phyloP scores from a whole-genome alignment of 2,329 filamentous ascomycete genomes.

The Amphichorda felina region DNA sequence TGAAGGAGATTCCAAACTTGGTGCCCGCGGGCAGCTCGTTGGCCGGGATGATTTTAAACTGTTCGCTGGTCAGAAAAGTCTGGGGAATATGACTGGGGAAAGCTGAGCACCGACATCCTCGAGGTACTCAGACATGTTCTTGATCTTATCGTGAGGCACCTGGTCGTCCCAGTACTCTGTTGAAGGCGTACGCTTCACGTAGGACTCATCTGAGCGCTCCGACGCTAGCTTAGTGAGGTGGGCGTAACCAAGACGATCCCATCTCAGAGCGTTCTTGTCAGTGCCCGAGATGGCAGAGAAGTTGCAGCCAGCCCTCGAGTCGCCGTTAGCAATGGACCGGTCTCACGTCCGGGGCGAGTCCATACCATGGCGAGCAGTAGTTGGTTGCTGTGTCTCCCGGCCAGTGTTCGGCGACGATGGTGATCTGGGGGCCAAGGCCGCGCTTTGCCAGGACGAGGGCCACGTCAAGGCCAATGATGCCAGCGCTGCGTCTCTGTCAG shows the following conservation, averaged over 20 bases:
- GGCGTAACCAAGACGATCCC: conserved; percentile 26
- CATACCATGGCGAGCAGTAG: conserved; percentile 29
- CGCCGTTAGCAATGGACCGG: neutral
- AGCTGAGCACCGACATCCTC: conserved; percentile 16
- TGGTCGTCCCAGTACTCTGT: conserved; percentile 28
- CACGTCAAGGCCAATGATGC: conserved; percentile 26
- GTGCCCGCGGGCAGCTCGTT: conserved; percentile 13
- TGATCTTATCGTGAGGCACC: conserved; percentile 25
- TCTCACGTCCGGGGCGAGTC: neutral
- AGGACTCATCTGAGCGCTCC: conserved; percentile 14
- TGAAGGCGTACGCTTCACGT: conserved; percentile 22
- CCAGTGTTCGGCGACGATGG: conserved; percentile 25
- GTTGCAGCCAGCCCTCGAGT: conserved; percentile 26
- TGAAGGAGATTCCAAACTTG: conserved; percentile 17
- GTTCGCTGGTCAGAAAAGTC: neutral
- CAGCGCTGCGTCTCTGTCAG: conserved; percentile 13
- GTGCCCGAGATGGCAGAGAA: conserved; percentile 30
- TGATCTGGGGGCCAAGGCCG: conserved; percentile 19
- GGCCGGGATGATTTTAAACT: conserved; percentile 17
- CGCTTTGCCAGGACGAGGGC: conserved; percentile 20
- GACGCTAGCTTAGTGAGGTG: conserved; percentile 21
- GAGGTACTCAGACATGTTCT: conserved; percentile 25
- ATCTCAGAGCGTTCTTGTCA: conserved; percentile 26
- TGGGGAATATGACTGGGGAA: neutral
- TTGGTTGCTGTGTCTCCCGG: conserved; percentile 23